phyloP scores from a whole-genome alignment of 129 eudicot species.

The Artemisia annua region DNA sequence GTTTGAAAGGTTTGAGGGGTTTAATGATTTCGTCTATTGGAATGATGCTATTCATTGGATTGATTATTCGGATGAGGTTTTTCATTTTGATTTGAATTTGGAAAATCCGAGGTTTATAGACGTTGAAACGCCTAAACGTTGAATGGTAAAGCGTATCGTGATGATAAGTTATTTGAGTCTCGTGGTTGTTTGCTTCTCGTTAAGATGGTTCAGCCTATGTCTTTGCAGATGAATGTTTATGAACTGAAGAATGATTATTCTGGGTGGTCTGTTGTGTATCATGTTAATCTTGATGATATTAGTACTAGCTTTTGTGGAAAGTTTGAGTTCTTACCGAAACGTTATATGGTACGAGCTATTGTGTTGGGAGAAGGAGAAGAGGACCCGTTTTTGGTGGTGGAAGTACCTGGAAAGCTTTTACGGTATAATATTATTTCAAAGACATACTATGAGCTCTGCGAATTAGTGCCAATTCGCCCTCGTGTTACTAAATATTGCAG shows the following conservation, averaged over 20 bases:
- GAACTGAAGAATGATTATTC: slow-evolving; percentile 14
- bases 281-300: background rate
- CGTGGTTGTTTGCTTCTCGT: slow-evolving; percentile 2
- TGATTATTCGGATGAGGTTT: background rate
- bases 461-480: background rate
- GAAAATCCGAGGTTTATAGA: background rate
- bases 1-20: background rate
- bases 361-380: background rate
- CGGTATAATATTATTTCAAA: background rate
- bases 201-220: background rate
- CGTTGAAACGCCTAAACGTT: slow-evolving; percentile 1
- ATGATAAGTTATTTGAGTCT: background rate
- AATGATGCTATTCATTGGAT: slow-evolving; percentile 8
- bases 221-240: background rate
- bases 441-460: slow-evolving; percentile 7
- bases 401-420: slow-evolving; percentile 5
- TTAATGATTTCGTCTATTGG: background rate
- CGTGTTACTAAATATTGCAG: background rate
- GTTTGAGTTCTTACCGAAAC: background rate
- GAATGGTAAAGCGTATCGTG: background rate
- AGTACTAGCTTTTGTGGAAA: background rate
- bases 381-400: background rate
- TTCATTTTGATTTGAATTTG: slow-evolving; percentile 2
- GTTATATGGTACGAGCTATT: background rate
- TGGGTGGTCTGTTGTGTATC: background rate